Evolutionary conservation across 2,329 filamentous ascomycete species (phyloP), one percentile per base, ranked within the genome.

Genomic region (Atkinsonella hypoxylon): DNA sequence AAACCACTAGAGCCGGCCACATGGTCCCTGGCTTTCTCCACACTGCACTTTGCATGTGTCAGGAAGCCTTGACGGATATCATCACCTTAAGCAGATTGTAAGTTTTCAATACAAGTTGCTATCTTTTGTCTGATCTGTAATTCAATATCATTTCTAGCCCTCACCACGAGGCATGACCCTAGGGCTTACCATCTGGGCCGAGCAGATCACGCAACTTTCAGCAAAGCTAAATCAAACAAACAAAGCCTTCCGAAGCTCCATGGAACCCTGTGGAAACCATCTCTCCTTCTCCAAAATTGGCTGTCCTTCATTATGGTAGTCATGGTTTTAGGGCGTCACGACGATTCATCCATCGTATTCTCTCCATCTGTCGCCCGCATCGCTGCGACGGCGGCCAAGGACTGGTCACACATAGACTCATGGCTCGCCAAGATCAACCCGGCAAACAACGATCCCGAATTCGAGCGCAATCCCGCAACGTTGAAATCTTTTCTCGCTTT

Each of bases 391-490:
- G 82, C 86, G 55, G 87, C 89, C 45, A 90, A 91, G 63, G 90
- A 96, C 68, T 97, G 91, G 91, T 83, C 82, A 50, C 89, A 87
- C 57, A 78, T 96, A 58, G 89, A 94, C 67, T 73, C 74, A 59
- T 97, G 91, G 90, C 79, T 76, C 44, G 76, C 78, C 53, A 86
- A 86, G 61, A 87, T 86, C 58, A 74, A 75, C 58, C 74, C 76
- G 43, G 77, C 79, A 31, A 78, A 77, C 44, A 64, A 76, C 0
- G 70, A 83, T 0, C 89, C 89, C 0, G 63, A 74, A 0, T 95
- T 95, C 65, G 91, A 97, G 69, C 83, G 89, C 59, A 96, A 93
- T 62, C 76, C 84, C 31, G 86, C 91, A 44, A 96, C 90, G 0
- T 74, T 95, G 47, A 83, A 81, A 56, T 81, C 77, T 1, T 75